Evolutionary conservation across 139 green algal species (phyloP), one percentile per base, ranked within the genome.

Genomic region (Micractinium sp.): DNA sequence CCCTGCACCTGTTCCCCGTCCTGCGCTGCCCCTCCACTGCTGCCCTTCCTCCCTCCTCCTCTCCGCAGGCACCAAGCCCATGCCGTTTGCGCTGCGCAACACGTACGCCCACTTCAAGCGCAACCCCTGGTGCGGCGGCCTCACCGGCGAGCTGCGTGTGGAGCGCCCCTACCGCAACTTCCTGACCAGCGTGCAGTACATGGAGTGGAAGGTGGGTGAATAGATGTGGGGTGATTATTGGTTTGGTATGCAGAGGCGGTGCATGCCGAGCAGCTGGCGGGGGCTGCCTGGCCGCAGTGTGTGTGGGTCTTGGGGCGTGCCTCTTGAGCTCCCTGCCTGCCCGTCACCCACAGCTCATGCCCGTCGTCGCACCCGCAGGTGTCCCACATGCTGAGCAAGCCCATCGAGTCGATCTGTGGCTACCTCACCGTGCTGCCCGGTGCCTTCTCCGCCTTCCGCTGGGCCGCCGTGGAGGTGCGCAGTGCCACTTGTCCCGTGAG

Each of bases 391-490:
- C 82, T 93, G 74, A 79, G 87, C 33, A 93, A 93, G 87, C 90
- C 90, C 56, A 93, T 93, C 19, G 90, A 93, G 87, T 90, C 82
- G n/a, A 76, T 93, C 73, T 93, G 90, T 60, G 90, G 90, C 77
- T 93, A 90, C 83, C 60, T 93, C 31, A 93, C 90, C 5, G 90
- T 93, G 82, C 77, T 93, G 73, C 90, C 90, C 35, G 90, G 90
- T 77, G 90, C 90, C 47, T 93, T 93, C 87, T 93, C 90, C 22
- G 90, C 90, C 63, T 93, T 93, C 75, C 81, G 90, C 29, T 93
- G 90, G 90, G 27, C 86, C 1, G 90, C 90, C 14, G 75, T 93
- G 35, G 90, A 93, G 86, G 86, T 90, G 85, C 22, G 85, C 41
- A 35, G 7, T 16, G 29, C 19, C 1, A 53, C 31, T 39, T 7